phyloP scores from a whole-genome alignment of 306 rosid species.

The Comarum palustre region DNA sequence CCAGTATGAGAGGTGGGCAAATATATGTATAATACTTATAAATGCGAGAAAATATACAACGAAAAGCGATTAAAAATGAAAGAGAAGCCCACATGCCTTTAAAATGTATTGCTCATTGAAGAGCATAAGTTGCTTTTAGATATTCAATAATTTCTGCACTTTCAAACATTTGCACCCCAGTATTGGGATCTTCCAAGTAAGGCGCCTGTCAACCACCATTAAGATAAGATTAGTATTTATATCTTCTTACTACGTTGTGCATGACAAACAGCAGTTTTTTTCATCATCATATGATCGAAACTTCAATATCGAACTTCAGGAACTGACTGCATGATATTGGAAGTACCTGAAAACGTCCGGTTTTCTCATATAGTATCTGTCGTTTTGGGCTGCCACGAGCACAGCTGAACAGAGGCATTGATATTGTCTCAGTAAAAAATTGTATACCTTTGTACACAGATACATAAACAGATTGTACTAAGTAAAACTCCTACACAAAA shows the following conservation, averaged over 20 bases:
- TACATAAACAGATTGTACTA: not conserved
- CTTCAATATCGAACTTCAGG: constrained; percentile 1
- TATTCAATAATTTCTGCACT: constrained; percentile 92
- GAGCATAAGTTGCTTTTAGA: constrained; percentile 77
- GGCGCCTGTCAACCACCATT: constrained; percentile 64
- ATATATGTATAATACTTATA: not conserved
- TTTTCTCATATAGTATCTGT: constrained; percentile 53
- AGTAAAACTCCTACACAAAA: not conserved
- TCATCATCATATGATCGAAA: not conserved
- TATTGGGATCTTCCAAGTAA: constrained; percentile 88
- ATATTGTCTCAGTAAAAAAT: constrained; percentile 12
- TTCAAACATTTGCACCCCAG: constrained; percentile 89
- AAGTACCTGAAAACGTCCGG: constrained; percentile 80
- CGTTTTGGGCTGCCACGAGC: constrained; percentile 94
- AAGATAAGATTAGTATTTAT: constrained; percentile 1
- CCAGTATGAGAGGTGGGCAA: constrained; percentile 8
- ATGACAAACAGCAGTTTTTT: constrained; percentile 18
- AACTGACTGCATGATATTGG: not conserved
- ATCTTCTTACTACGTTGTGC: constrained; percentile 12
- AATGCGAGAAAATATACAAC: constrained; percentile 7
- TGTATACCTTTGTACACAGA: not conserved
- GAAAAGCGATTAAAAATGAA: not conserved
- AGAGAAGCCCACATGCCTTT: constrained; percentile 16
- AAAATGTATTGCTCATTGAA: constrained; percentile 25
- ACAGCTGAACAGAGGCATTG: constrained; percentile 50